These are phyloP conservation scores for Omphalotus olearius DNA, from an alignment of 1,284 basidiomycete species.

Conservation along the genomic window DNA sequence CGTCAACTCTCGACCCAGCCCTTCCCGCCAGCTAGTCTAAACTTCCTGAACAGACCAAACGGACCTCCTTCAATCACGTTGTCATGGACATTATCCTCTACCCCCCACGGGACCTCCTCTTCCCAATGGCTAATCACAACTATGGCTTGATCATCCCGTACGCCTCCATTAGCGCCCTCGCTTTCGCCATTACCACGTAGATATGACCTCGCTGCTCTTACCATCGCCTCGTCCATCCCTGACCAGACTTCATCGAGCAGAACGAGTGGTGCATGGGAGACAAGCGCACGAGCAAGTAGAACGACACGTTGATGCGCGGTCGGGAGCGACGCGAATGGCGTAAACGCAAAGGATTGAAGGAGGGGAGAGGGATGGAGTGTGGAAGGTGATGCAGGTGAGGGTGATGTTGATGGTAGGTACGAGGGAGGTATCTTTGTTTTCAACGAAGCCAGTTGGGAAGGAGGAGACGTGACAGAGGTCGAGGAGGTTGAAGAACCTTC, in stretches of 20 bases:
- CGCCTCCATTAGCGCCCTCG: slow-evolving; percentile 39
- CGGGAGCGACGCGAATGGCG: slow-evolving; percentile 56
- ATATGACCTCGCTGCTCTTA: slow-evolving; percentile 58
- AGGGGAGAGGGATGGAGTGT: slow-evolving; percentile 6
- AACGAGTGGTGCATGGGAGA: slow-evolving; percentile 64
- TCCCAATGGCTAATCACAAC: slow-evolving; percentile 88
- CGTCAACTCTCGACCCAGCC: slow-evolving; percentile 2
- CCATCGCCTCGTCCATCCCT: slow-evolving; percentile 82
- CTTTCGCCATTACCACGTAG: slow-evolving; percentile 52
- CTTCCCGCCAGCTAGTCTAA: slow-evolving; percentile 1
- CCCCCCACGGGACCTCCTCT: slow-evolving; percentile 78
- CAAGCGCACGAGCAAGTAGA: slow-evolving; percentile 81
- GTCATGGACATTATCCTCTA: slow-evolving; percentile 39
- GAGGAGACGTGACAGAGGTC: not conserved
- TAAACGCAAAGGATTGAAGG: slow-evolving; percentile 37
- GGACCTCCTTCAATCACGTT: too few relatives aligned
- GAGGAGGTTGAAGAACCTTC: not conserved
- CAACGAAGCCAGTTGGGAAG: not conserved
- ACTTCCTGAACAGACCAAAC: not conserved
- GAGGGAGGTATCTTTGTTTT: too few relatives aligned
- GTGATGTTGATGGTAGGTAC: too few relatives aligned
- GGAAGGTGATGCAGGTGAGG: too few relatives aligned
- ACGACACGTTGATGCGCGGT: slow-evolving; percentile 76
- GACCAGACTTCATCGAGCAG: slow-evolving; percentile 89
- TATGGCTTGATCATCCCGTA: slow-evolving; percentile 63